Evolutionary conservation across 441 rosid species (phyloP).

Genomic region (Sinapis alba): DNA sequence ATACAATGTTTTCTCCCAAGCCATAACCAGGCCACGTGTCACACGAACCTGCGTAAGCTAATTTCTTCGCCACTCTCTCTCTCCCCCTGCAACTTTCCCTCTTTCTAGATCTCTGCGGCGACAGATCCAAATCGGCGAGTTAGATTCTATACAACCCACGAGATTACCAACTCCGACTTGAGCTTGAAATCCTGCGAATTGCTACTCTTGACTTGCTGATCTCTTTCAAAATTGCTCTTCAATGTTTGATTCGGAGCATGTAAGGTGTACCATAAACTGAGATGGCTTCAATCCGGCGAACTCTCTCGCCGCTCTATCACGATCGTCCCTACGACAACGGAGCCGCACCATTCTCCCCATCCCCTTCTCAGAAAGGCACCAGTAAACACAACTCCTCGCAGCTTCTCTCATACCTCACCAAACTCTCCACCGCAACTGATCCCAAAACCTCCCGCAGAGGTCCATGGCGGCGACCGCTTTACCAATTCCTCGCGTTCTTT

Average conservation of each 20-base stretch:
- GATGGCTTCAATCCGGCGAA: slow-evolving; percentile 91
- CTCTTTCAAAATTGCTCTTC: not conserved
- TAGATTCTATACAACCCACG: not conserved
- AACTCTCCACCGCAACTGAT: slow-evolving; percentile 22
- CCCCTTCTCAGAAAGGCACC: slow-evolving; percentile 44
- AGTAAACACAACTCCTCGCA: slow-evolving; percentile 45
- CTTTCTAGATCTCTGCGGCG: not conserved
- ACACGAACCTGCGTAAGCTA: not conserved
- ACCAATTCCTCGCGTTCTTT: slow-evolving; percentile 63
- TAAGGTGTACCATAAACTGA: slow-evolving; percentile 27
- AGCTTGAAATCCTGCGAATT: not conserved
- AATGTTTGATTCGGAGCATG: slow-evolving; percentile 19
- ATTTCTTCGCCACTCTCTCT: not conserved
- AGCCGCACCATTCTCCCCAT: slow-evolving; percentile 34
- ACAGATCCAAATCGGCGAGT: not conserved
- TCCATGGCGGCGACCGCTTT: slow-evolving; percentile 64
- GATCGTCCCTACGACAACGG: slow-evolving; percentile 63
- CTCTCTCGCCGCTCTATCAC: slow-evolving; percentile 72
- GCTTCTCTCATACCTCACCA: slow-evolving; percentile 33
- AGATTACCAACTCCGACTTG: not conserved
- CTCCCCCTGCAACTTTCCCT: not conserved
- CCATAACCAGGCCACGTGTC: not conserved
- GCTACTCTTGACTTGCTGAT: not conserved
- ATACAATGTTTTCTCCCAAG: not conserved
- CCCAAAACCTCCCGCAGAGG: slow-evolving; percentile 48